Conservation (phyloP, 805 yeast species). For the Trichomonascus vanleenenianus region DNA sequence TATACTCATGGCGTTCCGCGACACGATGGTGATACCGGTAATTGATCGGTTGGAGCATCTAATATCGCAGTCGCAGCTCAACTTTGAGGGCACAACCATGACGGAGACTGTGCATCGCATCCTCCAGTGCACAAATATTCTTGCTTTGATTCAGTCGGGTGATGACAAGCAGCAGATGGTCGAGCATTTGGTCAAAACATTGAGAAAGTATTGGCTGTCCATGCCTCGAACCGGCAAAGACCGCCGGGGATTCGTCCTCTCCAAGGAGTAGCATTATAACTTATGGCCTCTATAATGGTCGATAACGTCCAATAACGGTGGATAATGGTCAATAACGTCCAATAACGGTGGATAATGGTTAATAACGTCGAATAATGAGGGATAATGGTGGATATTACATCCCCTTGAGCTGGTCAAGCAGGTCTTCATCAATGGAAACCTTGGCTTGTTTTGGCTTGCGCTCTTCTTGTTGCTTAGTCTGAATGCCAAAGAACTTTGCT, state of each 20-base stretch:
- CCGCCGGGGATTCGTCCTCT: conserved; percentile 22
- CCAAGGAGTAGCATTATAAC: background rate
- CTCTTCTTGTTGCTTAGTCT: background rate
- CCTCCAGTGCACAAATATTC: conserved; percentile 55
- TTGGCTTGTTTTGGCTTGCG: background rate
- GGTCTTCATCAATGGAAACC: conserved; percentile 1
- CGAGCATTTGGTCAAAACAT: conserved; percentile 38
- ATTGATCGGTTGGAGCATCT: conserved; percentile 19
- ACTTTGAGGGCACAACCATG: conserved; percentile 6
- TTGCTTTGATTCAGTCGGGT: conserved; percentile 44
- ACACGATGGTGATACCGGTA: conserved; percentile 28
- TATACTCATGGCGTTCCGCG: conserved; percentile 30
- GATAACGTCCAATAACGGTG: too few species aligned
- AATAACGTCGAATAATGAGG: background rate
- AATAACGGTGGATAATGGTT: background rate
- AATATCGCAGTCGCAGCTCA: conserved; percentile 2
- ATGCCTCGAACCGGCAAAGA: conserved; percentile 24
- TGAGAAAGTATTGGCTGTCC: conserved; percentile 23
- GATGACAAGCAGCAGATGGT: conserved; percentile 52
- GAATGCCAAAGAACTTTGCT: background rate
- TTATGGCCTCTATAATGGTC: background rate
- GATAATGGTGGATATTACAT: background rate
- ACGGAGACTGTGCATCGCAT: conserved; percentile 30
- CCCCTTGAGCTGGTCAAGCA: conserved; percentile 3
- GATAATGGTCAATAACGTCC: too few species aligned